phyloP scores from a whole-genome alignment of 2,329 filamentous ascomycete genomes.

The Stenocarpella maydis region DNA sequence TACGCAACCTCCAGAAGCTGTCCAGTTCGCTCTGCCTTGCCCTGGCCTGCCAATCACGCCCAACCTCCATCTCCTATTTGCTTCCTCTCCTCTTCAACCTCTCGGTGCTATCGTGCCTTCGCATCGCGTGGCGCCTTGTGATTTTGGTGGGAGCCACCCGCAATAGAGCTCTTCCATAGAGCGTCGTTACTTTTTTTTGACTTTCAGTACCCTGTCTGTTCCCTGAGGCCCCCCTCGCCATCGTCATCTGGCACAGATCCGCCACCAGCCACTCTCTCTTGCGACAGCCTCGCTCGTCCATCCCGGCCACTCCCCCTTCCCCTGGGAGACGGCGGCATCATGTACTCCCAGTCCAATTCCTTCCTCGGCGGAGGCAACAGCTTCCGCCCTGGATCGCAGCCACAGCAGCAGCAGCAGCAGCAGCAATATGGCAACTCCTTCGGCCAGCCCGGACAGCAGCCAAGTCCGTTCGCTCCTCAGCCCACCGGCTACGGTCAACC shows the following conservation, averaged over 20 bases:
- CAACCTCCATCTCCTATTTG: conserved; percentile 28
- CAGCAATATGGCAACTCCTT: conserved; percentile 55
- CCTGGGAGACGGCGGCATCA: conserved; percentile 49
- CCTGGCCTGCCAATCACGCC: conserved; percentile 29
- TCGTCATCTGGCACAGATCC: conserved; percentile 30
- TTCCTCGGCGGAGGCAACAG: conserved; percentile 82
- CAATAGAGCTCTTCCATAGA: conserved; percentile 23
- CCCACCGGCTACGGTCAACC: conserved; percentile 67
- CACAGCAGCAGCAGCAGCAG: conserved; percentile 67
- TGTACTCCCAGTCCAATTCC: conserved; percentile 92
- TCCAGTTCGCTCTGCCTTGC: conserved; percentile 27
- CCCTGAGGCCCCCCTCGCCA: conserved; percentile 16
- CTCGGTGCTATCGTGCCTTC: conserved; percentile 13
- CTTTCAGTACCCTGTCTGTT: conserved; percentile 20
- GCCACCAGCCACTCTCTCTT: conserved; percentile 21
- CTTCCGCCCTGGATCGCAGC: conserved; percentile 70
- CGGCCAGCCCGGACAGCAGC: conserved; percentile 54
- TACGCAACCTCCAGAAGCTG: conserved; percentile 25
- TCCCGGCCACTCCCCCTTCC: conserved; percentile 3
- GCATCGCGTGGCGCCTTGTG: conserved; percentile 27
- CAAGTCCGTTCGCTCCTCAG: conserved; percentile 64
- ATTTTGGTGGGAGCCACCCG: conserved; percentile 28
- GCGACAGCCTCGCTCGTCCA: conserved; percentile 5
- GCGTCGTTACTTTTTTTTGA: conserved; percentile 19
- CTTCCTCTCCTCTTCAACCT: conserved; percentile 3